phyloP scores from a whole-genome alignment of 2,329 filamentous ascomycete genomes.

The Diaporthe capsici region DNA sequence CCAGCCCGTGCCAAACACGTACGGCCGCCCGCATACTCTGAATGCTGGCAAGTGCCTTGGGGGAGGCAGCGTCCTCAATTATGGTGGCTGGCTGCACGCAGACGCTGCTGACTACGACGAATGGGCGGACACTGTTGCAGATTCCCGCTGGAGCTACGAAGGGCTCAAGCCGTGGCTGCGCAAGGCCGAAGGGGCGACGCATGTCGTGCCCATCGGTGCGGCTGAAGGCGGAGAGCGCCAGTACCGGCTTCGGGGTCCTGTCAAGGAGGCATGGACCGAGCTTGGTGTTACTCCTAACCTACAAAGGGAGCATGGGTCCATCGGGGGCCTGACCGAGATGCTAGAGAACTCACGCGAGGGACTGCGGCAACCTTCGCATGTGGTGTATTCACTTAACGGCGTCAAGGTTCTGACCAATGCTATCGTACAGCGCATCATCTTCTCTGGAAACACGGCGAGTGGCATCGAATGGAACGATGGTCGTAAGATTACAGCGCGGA shows the following conservation, averaged over 20 bases:
- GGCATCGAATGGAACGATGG: constrained; percentile 50
- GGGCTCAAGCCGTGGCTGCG: constrained; percentile 61
- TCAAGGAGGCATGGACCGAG: constrained; percentile 57
- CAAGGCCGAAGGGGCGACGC: constrained; percentile 55
- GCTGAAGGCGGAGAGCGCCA: constrained; percentile 47
- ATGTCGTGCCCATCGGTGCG: constrained; percentile 49
- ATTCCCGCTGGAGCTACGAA: constrained; percentile 61
- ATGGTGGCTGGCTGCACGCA: constrained; percentile 47
- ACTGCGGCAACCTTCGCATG: constrained; percentile 46
- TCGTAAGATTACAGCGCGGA: constrained; percentile 47
- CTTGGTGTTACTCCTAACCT: constrained; percentile 52
- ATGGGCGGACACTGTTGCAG: constrained; percentile 46
- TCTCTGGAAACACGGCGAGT: constrained; percentile 42
- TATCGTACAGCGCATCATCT: constrained; percentile 44
- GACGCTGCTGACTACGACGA: constrained; percentile 47
- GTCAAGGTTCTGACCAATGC: constrained; percentile 47
- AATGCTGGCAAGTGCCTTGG: constrained; percentile 47
- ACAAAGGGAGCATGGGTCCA: constrained; percentile 48
- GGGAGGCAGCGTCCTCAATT: constrained; percentile 47
- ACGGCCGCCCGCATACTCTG: constrained; percentile 42
- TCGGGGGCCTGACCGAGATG: constrained; percentile 52
- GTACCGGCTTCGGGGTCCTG: constrained; percentile 55
- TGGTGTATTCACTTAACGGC: constrained; percentile 46
- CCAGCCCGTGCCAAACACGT: constrained; percentile 43
- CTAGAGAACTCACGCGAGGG: constrained; percentile 45